Evolutionary conservation across 1,284 basidiomycete species (phyloP).

Genomic region (Austropuccinia psidii): DNA sequence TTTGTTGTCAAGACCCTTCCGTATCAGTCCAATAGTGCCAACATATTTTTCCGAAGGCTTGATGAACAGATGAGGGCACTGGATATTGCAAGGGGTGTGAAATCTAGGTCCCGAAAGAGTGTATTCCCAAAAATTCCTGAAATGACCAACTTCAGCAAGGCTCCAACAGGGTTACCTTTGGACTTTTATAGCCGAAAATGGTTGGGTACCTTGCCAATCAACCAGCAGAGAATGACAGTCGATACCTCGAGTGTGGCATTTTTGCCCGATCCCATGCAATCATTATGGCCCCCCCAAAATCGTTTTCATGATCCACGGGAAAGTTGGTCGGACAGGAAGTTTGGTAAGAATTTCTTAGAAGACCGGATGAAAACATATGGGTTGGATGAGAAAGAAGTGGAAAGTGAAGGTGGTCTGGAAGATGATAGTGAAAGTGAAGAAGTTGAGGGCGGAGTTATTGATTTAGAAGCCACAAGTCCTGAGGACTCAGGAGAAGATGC

Average conservation of each 20-base stretch:
- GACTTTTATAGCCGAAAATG: conserved; percentile 10
- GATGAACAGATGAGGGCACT: background rate
- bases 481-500: background rate
- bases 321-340: background rate
- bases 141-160: background rate
- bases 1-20: conserved; percentile 3
- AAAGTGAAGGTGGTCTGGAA: too few relatives aligned
- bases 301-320: background rate
- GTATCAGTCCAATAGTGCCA: background rate
- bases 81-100: background rate
- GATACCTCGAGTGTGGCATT: background rate
- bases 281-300: background rate
- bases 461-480: background rate
- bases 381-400: too few relatives aligned
- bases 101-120: background rate
- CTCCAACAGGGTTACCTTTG: background rate
- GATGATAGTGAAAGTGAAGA: background rate
- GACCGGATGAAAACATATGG: background rate
- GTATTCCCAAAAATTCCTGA: background rate
- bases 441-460: background rate
- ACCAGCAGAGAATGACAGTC: background rate
- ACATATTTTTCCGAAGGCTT: background rate
- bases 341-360: background rate
- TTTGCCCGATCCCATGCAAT: background rate
- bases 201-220: background rate